Percentiles rank a stretch among this genome's conserved stretches.
Evolutionary conservation across 495 filamentous ascomycete species (phyloP).

Genomic region (Amniculicola lignicola): DNA sequence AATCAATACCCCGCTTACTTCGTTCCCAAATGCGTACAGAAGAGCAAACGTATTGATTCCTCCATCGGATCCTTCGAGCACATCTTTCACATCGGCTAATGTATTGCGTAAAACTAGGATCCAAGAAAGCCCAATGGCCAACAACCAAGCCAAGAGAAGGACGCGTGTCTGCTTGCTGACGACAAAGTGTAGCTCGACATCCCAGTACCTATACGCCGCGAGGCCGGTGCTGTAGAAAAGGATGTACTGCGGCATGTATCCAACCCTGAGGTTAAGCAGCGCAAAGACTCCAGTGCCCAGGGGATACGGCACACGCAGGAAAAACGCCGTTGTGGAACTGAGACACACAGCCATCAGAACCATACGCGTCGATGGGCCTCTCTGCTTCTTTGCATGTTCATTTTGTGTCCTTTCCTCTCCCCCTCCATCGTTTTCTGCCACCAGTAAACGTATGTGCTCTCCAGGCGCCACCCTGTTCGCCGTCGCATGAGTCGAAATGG

Average conservation of each 20-base stretch:
- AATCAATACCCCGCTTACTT: slow-evolving; percentile 1
- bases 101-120: too few relatives aligned
- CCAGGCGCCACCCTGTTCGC: too few relatives aligned
- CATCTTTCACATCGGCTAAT: neutral
- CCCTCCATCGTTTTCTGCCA: neutral
- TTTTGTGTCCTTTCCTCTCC: neutral
- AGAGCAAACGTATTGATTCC: slow-evolving; percentile 2
- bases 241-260: slow-evolving; percentile 20
- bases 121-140: neutral
- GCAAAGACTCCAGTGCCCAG: neutral
- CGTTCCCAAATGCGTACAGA: slow-evolving; percentile 6
- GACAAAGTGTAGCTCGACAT: neutral
- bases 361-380: neutral
- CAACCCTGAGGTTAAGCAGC: neutral
- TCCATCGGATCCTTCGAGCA: neutral
- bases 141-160: neutral
- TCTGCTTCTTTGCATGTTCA: neutral
- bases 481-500: too few relatives aligned
- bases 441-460: too few relatives aligned
- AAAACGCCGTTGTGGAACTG: neutral
- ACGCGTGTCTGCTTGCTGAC: neutral
- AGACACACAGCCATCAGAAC: neutral
- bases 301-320: slow-evolving; percentile 1
- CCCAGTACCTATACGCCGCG: neutral
- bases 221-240: slow-evolving; percentile 14